phyloP scores from a whole-genome alignment of 176 grass and related monocot genomes.

The Carex myosuroides region DNA sequence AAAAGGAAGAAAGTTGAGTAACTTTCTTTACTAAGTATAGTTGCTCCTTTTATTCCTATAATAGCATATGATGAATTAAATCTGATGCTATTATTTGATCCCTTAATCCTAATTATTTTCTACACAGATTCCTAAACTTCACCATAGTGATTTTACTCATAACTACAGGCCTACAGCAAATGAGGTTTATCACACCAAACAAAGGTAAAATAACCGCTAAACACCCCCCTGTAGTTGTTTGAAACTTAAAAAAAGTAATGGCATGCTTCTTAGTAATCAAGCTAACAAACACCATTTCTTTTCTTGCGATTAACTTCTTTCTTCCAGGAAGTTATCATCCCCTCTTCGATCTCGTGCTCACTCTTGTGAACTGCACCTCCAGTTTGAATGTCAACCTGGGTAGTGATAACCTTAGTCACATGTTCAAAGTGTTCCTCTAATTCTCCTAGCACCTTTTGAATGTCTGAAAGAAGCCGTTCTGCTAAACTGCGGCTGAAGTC shows the following conservation, averaged over 20 bases:
- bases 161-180: background rate
- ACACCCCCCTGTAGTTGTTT: background rate
- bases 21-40: too few relatives aligned
- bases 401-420: conserved; percentile 4
- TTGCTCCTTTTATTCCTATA: too few relatives aligned
- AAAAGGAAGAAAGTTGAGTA: too few relatives aligned
- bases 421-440: conserved; percentile 32
- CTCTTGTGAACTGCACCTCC: conserved; percentile 28
- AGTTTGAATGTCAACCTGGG: background rate
- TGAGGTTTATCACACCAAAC: background rate
- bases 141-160: background rate
- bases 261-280: background rate
- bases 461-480: conserved; percentile 41
- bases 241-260: background rate
- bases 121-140: background rate
- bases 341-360: conserved; percentile 27
- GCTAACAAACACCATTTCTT: conserved; percentile 41
- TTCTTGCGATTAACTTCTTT: conserved; percentile 29
- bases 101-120: too few relatives aligned
- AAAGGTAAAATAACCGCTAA: background rate
- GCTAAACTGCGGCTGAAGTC: conserved; percentile 62
- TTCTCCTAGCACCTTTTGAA: conserved; percentile 44
- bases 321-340: conserved; percentile 21
- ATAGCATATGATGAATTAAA: too few relatives aligned
- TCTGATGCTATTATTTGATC: too few relatives aligned